Percentiles rank a stretch among this genome's conserved stretches.
Conservation (phyloP, 129 eudicot genomes). For the Arctium minus region DNA sequence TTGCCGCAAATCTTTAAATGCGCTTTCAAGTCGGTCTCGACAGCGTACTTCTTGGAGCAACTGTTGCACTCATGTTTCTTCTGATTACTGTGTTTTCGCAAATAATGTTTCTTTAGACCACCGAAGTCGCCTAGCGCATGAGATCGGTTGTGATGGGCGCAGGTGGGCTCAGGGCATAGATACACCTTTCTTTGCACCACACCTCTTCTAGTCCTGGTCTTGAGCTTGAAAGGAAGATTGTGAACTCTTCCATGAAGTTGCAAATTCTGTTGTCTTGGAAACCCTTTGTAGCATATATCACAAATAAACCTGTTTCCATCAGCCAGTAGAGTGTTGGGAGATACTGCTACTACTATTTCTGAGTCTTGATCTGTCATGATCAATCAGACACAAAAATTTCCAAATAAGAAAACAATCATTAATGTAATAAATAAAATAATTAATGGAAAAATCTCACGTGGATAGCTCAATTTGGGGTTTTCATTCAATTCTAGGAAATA, state of each 20-base stretch:
- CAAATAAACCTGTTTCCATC: conserved; percentile 42
- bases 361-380: conserved; percentile 41
- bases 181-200: conserved; percentile 28
- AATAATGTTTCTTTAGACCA: conserved; percentile 55
- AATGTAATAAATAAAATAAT: background rate
- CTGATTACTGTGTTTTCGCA: conserved; percentile 43
- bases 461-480: background rate
- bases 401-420: background rate
- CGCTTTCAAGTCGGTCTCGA: conserved; percentile 44
- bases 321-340: conserved; percentile 38
- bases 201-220: conserved; percentile 24
- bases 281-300: conserved; percentile 56
- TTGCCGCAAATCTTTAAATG: conserved; percentile 48
- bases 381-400: background rate
- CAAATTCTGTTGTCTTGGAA: conserved; percentile 45
- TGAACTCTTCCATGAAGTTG: conserved; percentile 49
- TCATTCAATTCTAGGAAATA: background rate
- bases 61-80: conserved; percentile 46
- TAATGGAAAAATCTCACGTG: background rate
- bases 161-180: conserved; percentile 56
- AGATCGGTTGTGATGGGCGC: conserved; percentile 43
- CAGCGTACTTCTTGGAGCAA: conserved; percentile 47
- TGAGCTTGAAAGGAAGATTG: conserved; percentile 47
- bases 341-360: conserved; percentile 28
- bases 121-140: conserved; percentile 55